These are phyloP conservation scores for Daucus carota DNA, from an alignment of 129 eudicot species.

Conservation along the genomic window DNA sequence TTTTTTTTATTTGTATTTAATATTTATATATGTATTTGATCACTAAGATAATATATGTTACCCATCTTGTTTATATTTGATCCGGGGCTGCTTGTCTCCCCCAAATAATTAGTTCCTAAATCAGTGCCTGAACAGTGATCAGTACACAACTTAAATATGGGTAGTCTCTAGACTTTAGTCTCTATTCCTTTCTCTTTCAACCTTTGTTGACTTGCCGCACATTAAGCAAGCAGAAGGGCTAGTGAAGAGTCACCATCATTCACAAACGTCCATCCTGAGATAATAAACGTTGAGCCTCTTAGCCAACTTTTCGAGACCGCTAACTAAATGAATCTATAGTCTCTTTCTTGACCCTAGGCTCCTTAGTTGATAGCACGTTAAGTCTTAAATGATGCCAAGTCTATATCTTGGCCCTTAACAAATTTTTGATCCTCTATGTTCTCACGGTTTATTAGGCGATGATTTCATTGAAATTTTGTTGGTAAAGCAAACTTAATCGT, in stretches of 20 bases:
- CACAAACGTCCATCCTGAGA: constrained; percentile 7
- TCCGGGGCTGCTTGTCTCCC: neutral
- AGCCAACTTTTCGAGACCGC: neutral
- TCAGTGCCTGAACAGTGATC: neutral
- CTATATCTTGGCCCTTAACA: neutral
- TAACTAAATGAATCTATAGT: neutral
- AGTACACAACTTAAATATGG: neutral
- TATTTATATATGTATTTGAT: too few species aligned
- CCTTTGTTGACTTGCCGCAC: constrained; percentile 14
- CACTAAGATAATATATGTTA: too few species aligned
- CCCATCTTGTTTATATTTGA: neutral
- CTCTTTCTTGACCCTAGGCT: neutral
- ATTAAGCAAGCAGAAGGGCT: neutral
- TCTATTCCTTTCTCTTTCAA: neutral
- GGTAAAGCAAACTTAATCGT: too few species aligned
- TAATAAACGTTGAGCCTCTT: constrained; percentile 3
- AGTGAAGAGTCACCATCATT: neutral
- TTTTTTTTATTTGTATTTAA: too few species aligned
- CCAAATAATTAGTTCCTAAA: neutral
- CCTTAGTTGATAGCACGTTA: neutral
- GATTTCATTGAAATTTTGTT: neutral
- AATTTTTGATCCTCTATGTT: neutral
- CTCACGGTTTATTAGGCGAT: neutral
- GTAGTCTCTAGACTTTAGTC: neutral
- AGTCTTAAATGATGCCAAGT: neutral